Evolutionary conservation across 345 rosid species (phyloP), one percentile per base, ranked within the genome.

Genomic region (Pugionium dolabratum): DNA sequence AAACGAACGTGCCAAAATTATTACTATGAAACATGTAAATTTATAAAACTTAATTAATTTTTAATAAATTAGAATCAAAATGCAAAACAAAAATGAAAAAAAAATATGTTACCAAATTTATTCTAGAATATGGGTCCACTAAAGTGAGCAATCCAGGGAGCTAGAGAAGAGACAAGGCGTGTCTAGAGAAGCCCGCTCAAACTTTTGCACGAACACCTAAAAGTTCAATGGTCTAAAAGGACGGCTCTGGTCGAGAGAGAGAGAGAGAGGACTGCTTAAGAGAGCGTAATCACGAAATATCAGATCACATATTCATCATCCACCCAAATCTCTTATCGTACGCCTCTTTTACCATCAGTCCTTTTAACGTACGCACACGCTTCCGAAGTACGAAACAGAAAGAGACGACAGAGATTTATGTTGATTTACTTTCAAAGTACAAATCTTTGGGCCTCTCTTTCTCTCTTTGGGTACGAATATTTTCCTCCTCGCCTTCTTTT

Each of bases 161-260:
- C 34, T 28, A 57, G 46, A 11, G 54, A 65, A 72, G 76, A 65
- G 71, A 72, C 48, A 72, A 39, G 62, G 64, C 39, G 39, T 51
- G 66, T 72, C 76, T 74, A 67, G 77, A 74, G 77, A 74, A 74
- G 42, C 69, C 67, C 77, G 72, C 73, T 60, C 36, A 40, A 54
- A 74, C 68, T 74, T 73, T 74, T 67, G 73, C 73, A 62, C 78
- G 69, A 67, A 67, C 78, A 74, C 59, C 73, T 74, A 74, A 74
- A 74, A 62, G 73, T 67, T 48, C 73, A 74, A 74, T 59, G 73
- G 73, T 67, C 78, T 37, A 74, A 74, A 74, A 48, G 59, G 54
- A 67, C 73, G 73, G 73, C 69, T 54, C 69, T 54, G 52, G 28
- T 67, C 64, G 31, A 59, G 29, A 64, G 60, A 39, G 27, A 58